phyloP scores from a whole-genome alignment of 2,329 filamentous ascomycete species.

The Lecanicillium sp. region DNA sequence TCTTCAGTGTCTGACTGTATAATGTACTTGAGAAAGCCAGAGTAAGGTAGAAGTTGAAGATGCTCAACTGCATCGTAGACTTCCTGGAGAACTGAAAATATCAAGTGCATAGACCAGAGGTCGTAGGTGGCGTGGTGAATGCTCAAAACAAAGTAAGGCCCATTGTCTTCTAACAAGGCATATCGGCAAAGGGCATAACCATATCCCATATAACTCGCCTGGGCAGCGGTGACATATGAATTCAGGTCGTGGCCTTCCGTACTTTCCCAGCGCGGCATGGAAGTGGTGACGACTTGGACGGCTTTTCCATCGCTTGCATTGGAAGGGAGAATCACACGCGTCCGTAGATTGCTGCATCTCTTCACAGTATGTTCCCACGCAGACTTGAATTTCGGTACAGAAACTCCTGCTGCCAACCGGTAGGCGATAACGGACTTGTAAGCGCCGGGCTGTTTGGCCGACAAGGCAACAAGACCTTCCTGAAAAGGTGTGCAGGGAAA shows the following conservation, averaged over 20 bases:
- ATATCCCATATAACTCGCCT: background rate
- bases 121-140: slow-evolving; percentile 6
- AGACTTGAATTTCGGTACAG: slow-evolving; percentile 21
- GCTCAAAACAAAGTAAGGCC: background rate
- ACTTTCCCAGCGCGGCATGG: slow-evolving; percentile 1
- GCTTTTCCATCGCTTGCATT: slow-evolving; percentile 5
- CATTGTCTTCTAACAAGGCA: background rate
- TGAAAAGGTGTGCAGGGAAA: slow-evolving; percentile 37
- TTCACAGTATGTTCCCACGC: slow-evolving; percentile 22
- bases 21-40: background rate
- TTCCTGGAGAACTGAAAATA: background rate
- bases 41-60: background rate
- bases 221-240: background rate
- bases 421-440: slow-evolving; percentile 30
- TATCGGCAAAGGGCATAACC: slow-evolving; percentile 1
- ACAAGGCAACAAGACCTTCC: slow-evolving; percentile 33
- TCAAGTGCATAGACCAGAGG: slow-evolving; percentile 1
- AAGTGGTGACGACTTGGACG: background rate
- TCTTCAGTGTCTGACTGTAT: background rate
- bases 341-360: slow-evolving; percentile 12
- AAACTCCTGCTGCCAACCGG: slow-evolving; percentile 17
- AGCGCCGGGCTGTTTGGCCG: slow-evolving; percentile 27
- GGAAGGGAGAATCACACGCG: slow-evolving; percentile 10
- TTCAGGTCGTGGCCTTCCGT: background rate
- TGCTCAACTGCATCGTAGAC: background rate